A percentile compares a stretch with the other conserved stretches of the same genome.
phyloP scores from a whole-genome alignment of 257 asterid genomes.

The Prunella vulgaris region DNA sequence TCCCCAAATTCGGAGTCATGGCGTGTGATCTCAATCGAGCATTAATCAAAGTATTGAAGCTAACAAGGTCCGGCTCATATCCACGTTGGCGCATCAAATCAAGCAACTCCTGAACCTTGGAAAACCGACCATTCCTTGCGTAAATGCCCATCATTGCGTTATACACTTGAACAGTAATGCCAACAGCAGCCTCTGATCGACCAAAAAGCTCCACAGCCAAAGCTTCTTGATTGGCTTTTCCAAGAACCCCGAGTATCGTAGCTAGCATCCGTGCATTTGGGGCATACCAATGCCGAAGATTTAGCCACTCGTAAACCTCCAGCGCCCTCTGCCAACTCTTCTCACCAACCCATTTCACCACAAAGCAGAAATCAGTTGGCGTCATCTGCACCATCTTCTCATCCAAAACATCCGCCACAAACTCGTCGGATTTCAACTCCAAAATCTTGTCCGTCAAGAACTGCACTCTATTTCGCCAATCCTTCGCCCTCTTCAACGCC shows the following conservation, averaged over 20 bases:
- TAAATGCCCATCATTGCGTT: slow-evolving; percentile 98
- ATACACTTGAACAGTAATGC: slow-evolving; percentile 78
- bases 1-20: slow-evolving; percentile 58
- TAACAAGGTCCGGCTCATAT: slow-evolving; percentile 84
- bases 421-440: slow-evolving; percentile 64
- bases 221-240: slow-evolving; percentile 86
- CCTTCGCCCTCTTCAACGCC: slow-evolving; percentile 90
- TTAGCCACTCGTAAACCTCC: slow-evolving; percentile 92
- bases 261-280: slow-evolving; percentile 91
- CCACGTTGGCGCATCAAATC: slow-evolving; percentile 79
- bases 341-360: slow-evolving; percentile 86
- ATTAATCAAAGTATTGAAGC: slow-evolving; percentile 89
- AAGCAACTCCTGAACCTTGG: slow-evolving; percentile 72
- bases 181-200: slow-evolving; percentile 52
- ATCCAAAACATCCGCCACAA: slow-evolving; percentile 93
- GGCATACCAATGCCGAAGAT: slow-evolving; percentile 78
- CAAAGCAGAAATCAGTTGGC: slow-evolving; percentile 85
- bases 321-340: slow-evolving; percentile 89
- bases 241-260: slow-evolving; percentile 73
- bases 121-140: slow-evolving; percentile 74
- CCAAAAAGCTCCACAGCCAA: slow-evolving; percentile 78
- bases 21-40: slow-evolving; percentile 76
- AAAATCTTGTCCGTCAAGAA: slow-evolving; percentile 68
- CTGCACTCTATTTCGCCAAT: slow-evolving; percentile 84
- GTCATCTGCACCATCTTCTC: slow-evolving; percentile 94